Base-by-base conservation (phyloP, 345 rosid genomes). In the Nasturtium officinale region DNA sequence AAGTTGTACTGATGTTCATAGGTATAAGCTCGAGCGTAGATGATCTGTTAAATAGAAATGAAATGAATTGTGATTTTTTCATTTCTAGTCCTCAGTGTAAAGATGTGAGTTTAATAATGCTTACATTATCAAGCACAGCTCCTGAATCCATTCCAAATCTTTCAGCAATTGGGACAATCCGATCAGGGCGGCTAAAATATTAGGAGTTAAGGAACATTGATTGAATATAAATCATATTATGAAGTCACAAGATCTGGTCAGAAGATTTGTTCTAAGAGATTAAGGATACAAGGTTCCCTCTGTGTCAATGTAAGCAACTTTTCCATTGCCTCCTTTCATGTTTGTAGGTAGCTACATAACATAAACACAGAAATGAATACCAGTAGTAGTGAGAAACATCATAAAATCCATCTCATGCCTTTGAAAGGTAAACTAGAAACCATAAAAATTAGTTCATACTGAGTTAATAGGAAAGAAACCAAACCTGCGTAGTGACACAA, bases 141-240 rank as follows among this genome's bases (percentile, higher is more conserved):
- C 87, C 89, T 55, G 92, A 87, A 70, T 94, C 96, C 99, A 91
- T 90, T 80, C 97, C 96, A 83, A 95, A 95, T 83, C 99, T 89
- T 84, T 95, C 97, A 62, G 97, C 97, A 73, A 95, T 86, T 15
- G 91, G 89, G 48, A 91, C 86, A 72, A 95, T 86, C 32, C 94
- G 65, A 81, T 91, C 96, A 63, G 97, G 96, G 4, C 91, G 97
- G 77, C 97, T 88, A 77, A 73, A 83, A 58, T 61, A 72, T 65
- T 20, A 38, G 0, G 45, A 67, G 85, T 83, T 69, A 76, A 82
- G 79, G 78, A 75, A 67, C 71, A 77, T 65, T 65, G 40, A 65
- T 40, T 61, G 35, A 12, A 40, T 20, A 40, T 51, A 37, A 38
- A 38, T 11, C 45, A 20, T 29, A 7, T 48, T 33, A 37, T 50